These are phyloP conservation scores for Gamarada debralockiae DNA, from an alignment of 495 filamentous ascomycete species.

Conservation along the genomic window DNA sequence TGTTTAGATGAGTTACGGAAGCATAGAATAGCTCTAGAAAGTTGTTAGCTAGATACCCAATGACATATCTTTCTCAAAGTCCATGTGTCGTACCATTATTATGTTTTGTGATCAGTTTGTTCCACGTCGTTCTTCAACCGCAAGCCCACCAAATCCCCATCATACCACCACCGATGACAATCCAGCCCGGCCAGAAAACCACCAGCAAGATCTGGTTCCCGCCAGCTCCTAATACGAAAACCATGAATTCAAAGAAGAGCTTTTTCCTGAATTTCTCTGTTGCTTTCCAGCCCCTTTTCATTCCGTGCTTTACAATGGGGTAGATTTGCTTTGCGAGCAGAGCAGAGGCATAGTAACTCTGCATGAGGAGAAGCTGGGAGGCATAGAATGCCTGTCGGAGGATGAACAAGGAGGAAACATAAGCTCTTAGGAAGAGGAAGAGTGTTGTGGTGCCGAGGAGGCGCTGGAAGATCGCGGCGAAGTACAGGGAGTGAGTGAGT, in stretches of 20 bases:
- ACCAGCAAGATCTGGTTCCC: constrained; percentile 16
- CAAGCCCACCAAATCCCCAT: constrained; percentile 5
- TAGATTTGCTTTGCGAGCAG: not conserved
- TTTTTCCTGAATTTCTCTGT: constrained; percentile 15
- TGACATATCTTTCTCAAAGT: too few species aligned
- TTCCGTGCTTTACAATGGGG: not conserved
- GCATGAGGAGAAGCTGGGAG: constrained; percentile 6
- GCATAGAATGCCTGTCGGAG: constrained; percentile 9
- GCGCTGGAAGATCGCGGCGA: constrained; percentile 3
- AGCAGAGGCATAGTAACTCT: constrained; percentile 2
- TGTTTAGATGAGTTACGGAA: too few species aligned
- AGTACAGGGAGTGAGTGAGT: not conserved
- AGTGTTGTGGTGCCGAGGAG: constrained; percentile 7
- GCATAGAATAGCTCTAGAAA: not conserved
- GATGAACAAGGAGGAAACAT: constrained; percentile 6
- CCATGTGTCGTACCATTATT: too few species aligned
- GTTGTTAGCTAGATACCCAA: constrained; percentile 5
- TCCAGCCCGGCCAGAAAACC: constrained; percentile 24
- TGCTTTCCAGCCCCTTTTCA: constrained; percentile 6
- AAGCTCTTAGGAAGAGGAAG: constrained; percentile 7
- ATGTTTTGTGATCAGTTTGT: too few species aligned
- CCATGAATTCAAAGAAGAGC: constrained; percentile 16
- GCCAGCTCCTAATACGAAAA: constrained; percentile 17
- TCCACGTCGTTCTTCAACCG: constrained; percentile 7
- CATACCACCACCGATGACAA: constrained; percentile 11